Conservation (phyloP, 2,329 filamentous ascomycete genomes). For the Trichophyton schoenleinii region DNA sequence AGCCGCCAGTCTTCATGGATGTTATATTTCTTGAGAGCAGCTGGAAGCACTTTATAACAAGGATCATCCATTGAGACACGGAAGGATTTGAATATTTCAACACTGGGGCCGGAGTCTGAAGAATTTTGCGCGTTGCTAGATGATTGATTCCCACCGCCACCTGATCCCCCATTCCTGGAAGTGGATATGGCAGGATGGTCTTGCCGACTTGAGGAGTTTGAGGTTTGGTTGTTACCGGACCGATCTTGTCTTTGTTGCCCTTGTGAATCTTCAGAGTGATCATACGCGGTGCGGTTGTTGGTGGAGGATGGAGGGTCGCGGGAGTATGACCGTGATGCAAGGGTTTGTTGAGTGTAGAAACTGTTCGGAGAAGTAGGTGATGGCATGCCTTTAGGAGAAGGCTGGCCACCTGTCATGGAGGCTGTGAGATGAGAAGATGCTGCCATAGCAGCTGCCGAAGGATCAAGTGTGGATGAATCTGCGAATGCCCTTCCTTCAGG, state of each 20-base stretch:
- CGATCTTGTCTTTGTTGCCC: slow-evolving; percentile 23
- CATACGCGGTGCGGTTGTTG: slow-evolving; percentile 23
- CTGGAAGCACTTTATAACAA: slow-evolving; percentile 91
- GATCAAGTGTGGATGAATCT: slow-evolving; percentile 47
- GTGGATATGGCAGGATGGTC: slow-evolving; percentile 16
- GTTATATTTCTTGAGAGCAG: slow-evolving; percentile 93
- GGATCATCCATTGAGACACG: slow-evolving; percentile 96
- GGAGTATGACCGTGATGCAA: slow-evolving; percentile 34
- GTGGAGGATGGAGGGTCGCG: slow-evolving; percentile 20
- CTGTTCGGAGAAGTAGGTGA: slow-evolving; percentile 35
- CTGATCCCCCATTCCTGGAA: slow-evolving; percentile 17
- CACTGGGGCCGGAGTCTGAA: slow-evolving; percentile 33
- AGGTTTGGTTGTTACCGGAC: slow-evolving; percentile 18
- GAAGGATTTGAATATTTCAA: slow-evolving; percentile 99
- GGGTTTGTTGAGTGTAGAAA: slow-evolving; percentile 30
- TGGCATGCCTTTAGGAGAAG: slow-evolving; percentile 36
- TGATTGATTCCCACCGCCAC: slow-evolving; percentile 7
- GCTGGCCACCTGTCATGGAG: slow-evolving; percentile 50
- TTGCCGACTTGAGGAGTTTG: slow-evolving; percentile 20
- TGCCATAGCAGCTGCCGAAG: slow-evolving; percentile 54
- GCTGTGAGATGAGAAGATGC: slow-evolving; percentile 53
- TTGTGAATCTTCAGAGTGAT: slow-evolving; percentile 28
- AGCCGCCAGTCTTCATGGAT: slow-evolving; percentile 97
- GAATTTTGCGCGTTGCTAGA: slow-evolving; percentile 12
- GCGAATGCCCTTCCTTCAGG: slow-evolving; percentile 52